Base-by-base conservation (phyloP, 176 grass and related monocot species). In the Chrysopogon serrulatus region DNA sequence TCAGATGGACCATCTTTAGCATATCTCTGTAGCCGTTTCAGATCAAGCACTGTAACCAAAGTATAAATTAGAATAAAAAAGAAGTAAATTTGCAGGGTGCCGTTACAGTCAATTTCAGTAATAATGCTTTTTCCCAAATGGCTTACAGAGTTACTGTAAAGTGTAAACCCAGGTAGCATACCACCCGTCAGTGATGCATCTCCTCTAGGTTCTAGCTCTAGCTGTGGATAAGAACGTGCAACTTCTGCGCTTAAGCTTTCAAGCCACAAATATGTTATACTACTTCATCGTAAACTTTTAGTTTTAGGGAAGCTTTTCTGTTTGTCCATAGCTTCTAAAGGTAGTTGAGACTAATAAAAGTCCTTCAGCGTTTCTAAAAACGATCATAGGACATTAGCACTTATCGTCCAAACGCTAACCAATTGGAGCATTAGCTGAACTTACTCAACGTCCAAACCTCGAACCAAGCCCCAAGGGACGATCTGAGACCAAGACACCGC, bases 1-100 rank as follows among this genome's bases (percentile, higher is more conserved):
- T 98, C 96, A 57, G 91, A 92, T 8, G 80, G 93, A 2, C 96
- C 96, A 88, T 95, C 96, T 92, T 87, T 90, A 11, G 89, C 85
- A 81, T 94, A 73, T 67, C 85, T 17, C 79, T 94, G 67, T 49
- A 95, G 87, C 74, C 96, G 87, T 86, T 92, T 81, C 73, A 98
- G 59, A 85, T 98, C 96, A 87, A 87, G 40, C 93, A 95, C 96
- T 98, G 83, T 83, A 84, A 76, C 79, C 45, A 81, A 65, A 78
- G 69, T 54, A 79, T 44, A 84, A 59, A 80, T 71, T 4, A 42
- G 36, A 54, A 62, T 53, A 48, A 51, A 59, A 4, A 63, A 21
- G 7, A 35, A 13, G 71, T 71, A 82, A 82, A 82, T 43, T 42
- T 47, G 42, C 63, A n/a, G 0, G 27, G 27, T 15, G 3, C 10